A percentile compares a stretch with the other conserved stretches of the same genome.
Evolutionary conservation across 352 stramenopile genomes (phyloP).

Genomic region (Globisporangium cystogenes): DNA sequence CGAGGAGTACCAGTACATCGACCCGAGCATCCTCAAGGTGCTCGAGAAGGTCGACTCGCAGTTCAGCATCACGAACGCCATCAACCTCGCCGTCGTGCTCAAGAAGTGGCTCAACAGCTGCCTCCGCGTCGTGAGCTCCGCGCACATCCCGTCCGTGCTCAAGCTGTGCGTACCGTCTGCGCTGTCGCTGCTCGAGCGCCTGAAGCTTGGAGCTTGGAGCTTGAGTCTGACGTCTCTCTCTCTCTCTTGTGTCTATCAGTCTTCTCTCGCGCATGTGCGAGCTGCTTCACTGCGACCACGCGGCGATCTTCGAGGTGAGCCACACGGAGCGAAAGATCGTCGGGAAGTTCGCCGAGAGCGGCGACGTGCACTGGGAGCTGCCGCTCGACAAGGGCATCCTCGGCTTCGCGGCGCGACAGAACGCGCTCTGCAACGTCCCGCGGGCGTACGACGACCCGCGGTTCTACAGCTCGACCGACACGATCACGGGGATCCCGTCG

Average conservation of each 20-base stretch:
- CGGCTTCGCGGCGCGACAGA: slow-evolving; percentile 43
- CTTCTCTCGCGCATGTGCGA: slow-evolving; percentile 46
- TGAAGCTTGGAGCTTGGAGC: not conserved
- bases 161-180: slow-evolving; percentile 14
- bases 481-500: slow-evolving; percentile 50
- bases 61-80: slow-evolving; percentile 81
- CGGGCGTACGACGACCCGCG: slow-evolving; percentile 67
- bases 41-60: slow-evolving; percentile 82
- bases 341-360: slow-evolving; percentile 29
- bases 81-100: slow-evolving; percentile 49
- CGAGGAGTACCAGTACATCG: slow-evolving; percentile 65
- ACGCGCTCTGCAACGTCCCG: slow-evolving; percentile 51
- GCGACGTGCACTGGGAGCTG: slow-evolving; percentile 46
- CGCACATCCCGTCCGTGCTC: slow-evolving; percentile 32
- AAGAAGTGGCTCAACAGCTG: slow-evolving; percentile 79
- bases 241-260: slow-evolving; percentile 13
- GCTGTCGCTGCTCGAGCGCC: not conserved
- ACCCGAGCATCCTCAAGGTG: slow-evolving; percentile 75
- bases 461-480: slow-evolving; percentile 74
- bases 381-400: slow-evolving; percentile 70
- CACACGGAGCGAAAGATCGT: slow-evolving; percentile 33
- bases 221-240: not conserved
- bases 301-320: slow-evolving; percentile 54
- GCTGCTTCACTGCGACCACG: slow-evolving; percentile 68
- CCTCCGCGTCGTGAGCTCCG: slow-evolving; percentile 50